A percentile compares a stretch with the other conserved stretches of the same genome.
Conservation (phyloP, 2,329 filamentous ascomycete genomes). For the Talaromyces sp. region DNA sequence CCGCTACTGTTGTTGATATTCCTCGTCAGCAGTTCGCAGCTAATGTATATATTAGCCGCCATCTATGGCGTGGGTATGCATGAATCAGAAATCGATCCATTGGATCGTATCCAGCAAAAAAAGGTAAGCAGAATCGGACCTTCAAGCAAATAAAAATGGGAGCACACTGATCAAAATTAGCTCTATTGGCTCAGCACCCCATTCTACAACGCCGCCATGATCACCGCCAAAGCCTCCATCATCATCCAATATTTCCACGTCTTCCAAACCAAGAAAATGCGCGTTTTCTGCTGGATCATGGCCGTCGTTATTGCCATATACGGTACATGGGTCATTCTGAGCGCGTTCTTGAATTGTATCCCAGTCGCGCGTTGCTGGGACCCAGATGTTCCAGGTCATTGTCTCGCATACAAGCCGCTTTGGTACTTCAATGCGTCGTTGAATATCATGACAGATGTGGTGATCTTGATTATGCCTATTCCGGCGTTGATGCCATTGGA, state of each 20-base stretch:
- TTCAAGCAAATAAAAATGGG: background rate
- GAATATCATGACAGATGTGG: constrained; percentile 47
- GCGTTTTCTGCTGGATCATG: constrained; percentile 40
- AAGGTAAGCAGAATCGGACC: constrained; percentile 27
- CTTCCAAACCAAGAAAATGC: constrained; percentile 39
- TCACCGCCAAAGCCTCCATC: constrained; percentile 49
- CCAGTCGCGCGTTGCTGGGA: constrained; percentile 41
- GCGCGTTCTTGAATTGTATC: constrained; percentile 38
- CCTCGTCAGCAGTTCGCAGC: background rate
- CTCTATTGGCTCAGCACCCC: constrained; percentile 41
- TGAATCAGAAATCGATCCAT: constrained; percentile 31
- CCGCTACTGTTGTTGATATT: background rate
- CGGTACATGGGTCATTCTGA: constrained; percentile 38
- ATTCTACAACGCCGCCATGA: constrained; percentile 39
- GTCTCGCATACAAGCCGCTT: constrained; percentile 40
- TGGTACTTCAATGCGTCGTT: constrained; percentile 48
- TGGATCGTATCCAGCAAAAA: constrained; percentile 33
- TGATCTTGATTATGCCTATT: constrained; percentile 47
- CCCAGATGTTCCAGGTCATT: constrained; percentile 31
- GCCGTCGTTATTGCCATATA: constrained; percentile 37
- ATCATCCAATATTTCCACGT: constrained; percentile 52
- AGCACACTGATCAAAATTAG: constrained; percentile 22
- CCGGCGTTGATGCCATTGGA: constrained; percentile 43
- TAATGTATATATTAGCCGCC: constrained; percentile 24
- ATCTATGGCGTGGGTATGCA: constrained; percentile 40